A percentile compares a stretch with the other conserved stretches of the same genome.
Conservation (phyloP, 306 rosid genomes). For the Bauhinia variegata region DNA sequence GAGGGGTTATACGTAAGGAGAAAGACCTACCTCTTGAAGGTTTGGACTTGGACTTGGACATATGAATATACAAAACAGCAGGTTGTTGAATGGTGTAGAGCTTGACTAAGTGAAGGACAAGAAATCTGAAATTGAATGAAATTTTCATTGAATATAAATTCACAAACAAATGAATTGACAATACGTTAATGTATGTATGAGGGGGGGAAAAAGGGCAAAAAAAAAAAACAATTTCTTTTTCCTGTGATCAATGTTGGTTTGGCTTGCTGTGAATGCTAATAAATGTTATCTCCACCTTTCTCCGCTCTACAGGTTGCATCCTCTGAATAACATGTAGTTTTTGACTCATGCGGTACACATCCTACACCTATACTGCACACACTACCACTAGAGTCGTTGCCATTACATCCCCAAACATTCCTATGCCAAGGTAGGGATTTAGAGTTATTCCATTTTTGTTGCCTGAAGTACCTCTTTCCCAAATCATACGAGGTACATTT, state of each 20-base stretch:
- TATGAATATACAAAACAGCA: conserved; percentile 44
- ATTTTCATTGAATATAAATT: conserved; percentile 58
- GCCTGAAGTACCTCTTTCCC: conserved; percentile 74
- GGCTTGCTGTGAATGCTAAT: conserved; percentile 63
- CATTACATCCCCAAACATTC: conserved; percentile 56
- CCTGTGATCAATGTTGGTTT: conserved; percentile 67
- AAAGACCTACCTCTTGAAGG: conserved; percentile 56
- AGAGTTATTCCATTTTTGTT: conserved; percentile 81
- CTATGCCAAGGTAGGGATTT: conserved; percentile 65
- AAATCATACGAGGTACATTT: conserved; percentile 64
- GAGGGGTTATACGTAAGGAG: conserved; percentile 36
- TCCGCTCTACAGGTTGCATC: conserved; percentile 66
- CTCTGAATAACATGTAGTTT: conserved; percentile 55
- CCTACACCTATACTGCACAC: conserved; percentile 53
- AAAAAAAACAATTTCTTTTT: conserved; percentile 49
- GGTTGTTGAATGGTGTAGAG: conserved; percentile 30
- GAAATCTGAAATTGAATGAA: conserved; percentile 63
- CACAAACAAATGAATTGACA: conserved; percentile 69
- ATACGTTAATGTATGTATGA: conserved; percentile 49
- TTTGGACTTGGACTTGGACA: conserved; percentile 36
- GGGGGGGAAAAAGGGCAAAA: conserved; percentile 42
- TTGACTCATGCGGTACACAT: conserved; percentile 54
- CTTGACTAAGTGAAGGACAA: conserved; percentile 36
- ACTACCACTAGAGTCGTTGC: conserved; percentile 49
- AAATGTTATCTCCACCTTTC: conserved; percentile 60